A percentile compares a stretch with the other conserved stretches of the same genome.
Conservation (phyloP, 805 yeast species). For the Suhomyces prunicola region DNA sequence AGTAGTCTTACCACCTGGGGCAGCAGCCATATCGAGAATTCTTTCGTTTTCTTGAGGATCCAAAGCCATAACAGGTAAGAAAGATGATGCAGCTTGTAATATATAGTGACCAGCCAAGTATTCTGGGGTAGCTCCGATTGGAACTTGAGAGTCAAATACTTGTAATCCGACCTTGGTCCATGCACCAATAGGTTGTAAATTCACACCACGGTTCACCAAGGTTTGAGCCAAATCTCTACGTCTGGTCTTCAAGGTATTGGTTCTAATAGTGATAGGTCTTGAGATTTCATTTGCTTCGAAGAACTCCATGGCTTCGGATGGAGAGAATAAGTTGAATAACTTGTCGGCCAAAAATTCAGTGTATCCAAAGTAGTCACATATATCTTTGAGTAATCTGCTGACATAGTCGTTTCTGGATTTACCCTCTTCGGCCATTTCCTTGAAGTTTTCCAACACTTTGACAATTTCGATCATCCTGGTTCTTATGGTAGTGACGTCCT, state of each 20-base stretch:
- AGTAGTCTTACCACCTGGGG: constrained; percentile 99
- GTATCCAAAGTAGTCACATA: constrained; percentile 92
- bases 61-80: constrained; percentile 95
- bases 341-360: constrained; percentile 90
- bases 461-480: constrained; percentile 95
- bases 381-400: constrained; percentile 76
- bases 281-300: constrained; percentile 98
- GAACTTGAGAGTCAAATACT: constrained; percentile 97
- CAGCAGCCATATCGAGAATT: constrained; percentile 97
- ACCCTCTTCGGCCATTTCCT: constrained; percentile 78
- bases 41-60: constrained; percentile 98
- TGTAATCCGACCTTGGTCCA: constrained; percentile 99
- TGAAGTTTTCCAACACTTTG: constrained; percentile 89
- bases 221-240: constrained; percentile 95
- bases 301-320: constrained; percentile 95
- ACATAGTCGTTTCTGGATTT: constrained; percentile 80
- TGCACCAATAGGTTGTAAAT: constrained; percentile 91
- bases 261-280: constrained; percentile 94
- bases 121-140: constrained; percentile 99
- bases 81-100: constrained; percentile 97
- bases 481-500: constrained; percentile 77
- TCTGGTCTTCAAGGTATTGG: constrained; percentile 93
- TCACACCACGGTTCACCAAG: constrained; percentile 93
- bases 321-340: constrained; percentile 84
- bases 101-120: constrained; percentile 97